Base-by-base conservation (phyloP, 768 basidiomycete species). In the Amanita pseudoporphyria region DNA sequence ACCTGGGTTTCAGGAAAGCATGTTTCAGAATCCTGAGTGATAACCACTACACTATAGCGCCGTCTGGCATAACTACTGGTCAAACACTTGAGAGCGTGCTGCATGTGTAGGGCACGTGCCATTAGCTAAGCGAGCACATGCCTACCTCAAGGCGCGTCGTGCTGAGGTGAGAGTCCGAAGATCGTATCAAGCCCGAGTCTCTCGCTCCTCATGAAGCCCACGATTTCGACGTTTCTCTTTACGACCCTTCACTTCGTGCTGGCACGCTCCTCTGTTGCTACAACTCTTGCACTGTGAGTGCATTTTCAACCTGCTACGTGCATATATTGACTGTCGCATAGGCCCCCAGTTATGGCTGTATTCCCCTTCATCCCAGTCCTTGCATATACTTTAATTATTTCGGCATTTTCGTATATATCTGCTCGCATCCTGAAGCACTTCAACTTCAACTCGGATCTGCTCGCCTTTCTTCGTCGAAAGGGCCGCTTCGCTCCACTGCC, bases 1-100 rank as follows among this genome's bases (percentile, higher is more conserved):
- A 56, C 52, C 55, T 56, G 55, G 55, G 55, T 56, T 56, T 53
- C 52, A 50, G 46, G 55, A 56, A 53, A 31, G 9, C 22, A 35
- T 9, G 51, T 47, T 6, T 61, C 60, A 60, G 56, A 63, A 63
- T 60, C 58, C n/a, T n/a, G n/a, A n/a, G n/a, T n/a, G n/a, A n/a
- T n/a, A n/a, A n/a, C n/a, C n/a, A n/a, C n/a, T n/a, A n/a, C n/a
- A n/a, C n/a, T n/a, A n/a, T n/a, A n/a, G n/a, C n/a, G n/a, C n/a
- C n/a, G n/a, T n/a, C n/a, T n/a, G n/a, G n/a, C n/a, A n/a, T n/a
- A 35, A 35, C 33, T n/a, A 35, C 33, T 41, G n/a, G n/a, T n/a
- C n/a, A n/a, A n/a, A n/a, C n/a, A n/a, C n/a, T n/a, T n/a, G n/a
- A n/a, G n/a, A n/a, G n/a, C n/a, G n/a, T n/a, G n/a, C n/a, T n/a